These are phyloP conservation scores for Neonectria ditissima DNA, from an alignment of 2,329 filamentous ascomycete genomes.

Conservation along the genomic window DNA sequence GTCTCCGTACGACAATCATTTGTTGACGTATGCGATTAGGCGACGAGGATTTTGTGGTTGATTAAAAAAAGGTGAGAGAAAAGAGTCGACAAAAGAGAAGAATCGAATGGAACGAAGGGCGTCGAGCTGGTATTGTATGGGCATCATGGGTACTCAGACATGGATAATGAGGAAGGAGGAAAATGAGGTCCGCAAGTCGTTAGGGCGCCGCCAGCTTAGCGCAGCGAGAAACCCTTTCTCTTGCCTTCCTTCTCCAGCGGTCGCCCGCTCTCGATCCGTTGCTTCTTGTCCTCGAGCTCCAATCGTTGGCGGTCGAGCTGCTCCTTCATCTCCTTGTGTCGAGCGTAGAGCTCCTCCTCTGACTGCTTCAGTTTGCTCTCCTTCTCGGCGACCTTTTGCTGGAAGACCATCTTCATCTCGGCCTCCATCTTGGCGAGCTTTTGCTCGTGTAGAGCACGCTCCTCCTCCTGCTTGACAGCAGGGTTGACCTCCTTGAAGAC, in stretches of 20 bases:
- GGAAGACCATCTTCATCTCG: slow-evolving; percentile 99
- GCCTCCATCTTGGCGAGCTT: slow-evolving; percentile 99
- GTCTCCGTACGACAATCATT: slow-evolving; percentile 49
- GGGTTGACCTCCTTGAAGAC: slow-evolving; percentile 99
- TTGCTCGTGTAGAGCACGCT: slow-evolving; percentile 97
- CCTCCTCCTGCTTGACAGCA: slow-evolving; percentile 99
- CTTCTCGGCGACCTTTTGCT: slow-evolving; percentile 99
- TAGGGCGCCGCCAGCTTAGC: slow-evolving; percentile 66
- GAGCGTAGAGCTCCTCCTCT: slow-evolving; percentile 97
- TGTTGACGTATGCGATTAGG: slow-evolving; percentile 52
- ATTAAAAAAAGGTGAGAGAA: slow-evolving; percentile 55
- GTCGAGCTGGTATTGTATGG: slow-evolving; percentile 69
- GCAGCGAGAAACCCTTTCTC: slow-evolving; percentile 99
- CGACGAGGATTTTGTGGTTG: slow-evolving; percentile 50
- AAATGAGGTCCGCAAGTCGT: slow-evolving; percentile 38
- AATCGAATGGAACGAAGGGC: slow-evolving; percentile 64
- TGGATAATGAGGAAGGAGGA: slow-evolving; percentile 60
- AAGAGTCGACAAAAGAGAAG: slow-evolving; percentile 52
- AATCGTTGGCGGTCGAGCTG: slow-evolving; percentile 94
- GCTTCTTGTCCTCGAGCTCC: slow-evolving; percentile 99
- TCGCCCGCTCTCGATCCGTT: slow-evolving; percentile 91
- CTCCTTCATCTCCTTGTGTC: slow-evolving; percentile 99
- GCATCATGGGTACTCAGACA: slow-evolving; percentile 70
- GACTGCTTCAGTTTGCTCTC: slow-evolving; percentile 99
- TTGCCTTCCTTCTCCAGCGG: slow-evolving; percentile 98